A percentile compares a stretch with the other conserved stretches of the same genome.
phyloP scores from a whole-genome alignment of 164 flowering plant genomes.

The Nymphaea colorata region DNA sequence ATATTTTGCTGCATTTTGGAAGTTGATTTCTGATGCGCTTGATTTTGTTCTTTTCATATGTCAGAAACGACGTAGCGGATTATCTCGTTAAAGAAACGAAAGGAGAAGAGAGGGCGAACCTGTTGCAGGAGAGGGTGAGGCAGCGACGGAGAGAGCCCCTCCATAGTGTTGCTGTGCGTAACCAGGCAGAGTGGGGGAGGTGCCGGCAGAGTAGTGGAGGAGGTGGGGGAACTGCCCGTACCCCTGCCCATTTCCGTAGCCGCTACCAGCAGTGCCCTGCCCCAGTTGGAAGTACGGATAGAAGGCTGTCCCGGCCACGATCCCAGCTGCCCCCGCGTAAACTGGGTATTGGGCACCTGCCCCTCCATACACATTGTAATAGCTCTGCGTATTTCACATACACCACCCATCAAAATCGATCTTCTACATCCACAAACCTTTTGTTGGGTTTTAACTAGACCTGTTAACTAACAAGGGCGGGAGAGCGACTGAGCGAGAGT shows the following conservation, averaged over 20 bases:
- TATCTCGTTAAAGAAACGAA: too few species aligned
- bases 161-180: constrained; percentile 54
- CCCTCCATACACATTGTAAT: constrained; percentile 72
- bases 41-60: too few species aligned
- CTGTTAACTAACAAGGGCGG: too few species aligned
- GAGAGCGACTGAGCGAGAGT: too few species aligned
- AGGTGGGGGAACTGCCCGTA: constrained; percentile 44
- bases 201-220: constrained; percentile 45
- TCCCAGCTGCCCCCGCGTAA: constrained; percentile 43
- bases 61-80: too few species aligned
- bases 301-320: constrained; percentile 35
- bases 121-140: constrained; percentile 60
- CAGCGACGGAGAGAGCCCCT: constrained; percentile 61
- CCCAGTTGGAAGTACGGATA: constrained; percentile 61
- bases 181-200: constrained; percentile 20
- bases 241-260: constrained; percentile 3
- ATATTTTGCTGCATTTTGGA: too few species aligned
- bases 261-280: constrained; percentile 20
- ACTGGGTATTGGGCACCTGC: constrained; percentile 51
- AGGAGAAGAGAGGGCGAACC: constrained; percentile 20
- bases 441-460: too few species aligned
- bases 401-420: too few species aligned
- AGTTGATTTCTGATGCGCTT: too few species aligned
- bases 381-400: constrained; percentile 33
- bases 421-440: too few species aligned